phyloP scores from a whole-genome alignment of 2,329 filamentous ascomycete genomes.

The Parastagonospora avenae region DNA sequence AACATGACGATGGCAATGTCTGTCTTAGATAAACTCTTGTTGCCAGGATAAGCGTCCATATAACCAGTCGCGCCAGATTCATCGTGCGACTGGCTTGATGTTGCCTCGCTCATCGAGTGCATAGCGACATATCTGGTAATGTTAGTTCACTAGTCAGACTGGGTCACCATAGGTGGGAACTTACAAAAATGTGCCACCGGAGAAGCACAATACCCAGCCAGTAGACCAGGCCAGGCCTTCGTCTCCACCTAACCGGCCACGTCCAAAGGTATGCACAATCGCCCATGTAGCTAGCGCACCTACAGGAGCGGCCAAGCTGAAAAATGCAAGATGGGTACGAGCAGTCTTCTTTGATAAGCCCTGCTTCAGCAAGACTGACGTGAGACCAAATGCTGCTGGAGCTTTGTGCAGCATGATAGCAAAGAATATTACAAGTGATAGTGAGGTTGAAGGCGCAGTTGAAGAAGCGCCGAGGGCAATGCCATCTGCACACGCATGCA shows the following conservation, averaged over 20 bases:
- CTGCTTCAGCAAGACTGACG: slow-evolving; percentile 86
- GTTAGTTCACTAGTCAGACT: slow-evolving; percentile 18
- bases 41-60: slow-evolving; percentile 57
- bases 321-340: slow-evolving; percentile 83
- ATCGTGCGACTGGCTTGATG: slow-evolving; percentile 37
- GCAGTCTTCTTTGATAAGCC: slow-evolving; percentile 86
- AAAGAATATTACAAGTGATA: slow-evolving; percentile 91
- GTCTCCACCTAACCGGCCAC: slow-evolving; percentile 62
- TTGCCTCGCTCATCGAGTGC: slow-evolving; percentile 93
- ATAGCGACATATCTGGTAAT: slow-evolving; percentile 84
- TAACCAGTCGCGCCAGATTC: slow-evolving; percentile 54
- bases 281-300: slow-evolving; percentile 86
- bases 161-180: slow-evolving; percentile 42
- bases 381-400: slow-evolving; percentile 92
- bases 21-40: slow-evolving; percentile 55
- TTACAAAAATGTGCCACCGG: slow-evolving; percentile 92
- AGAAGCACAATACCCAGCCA: slow-evolving; percentile 91
- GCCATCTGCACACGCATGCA: slow-evolving; percentile 92
- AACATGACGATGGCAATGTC: slow-evolving; percentile 69
- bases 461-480: slow-evolving; percentile 92
- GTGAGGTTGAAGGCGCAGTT: slow-evolving; percentile 60
- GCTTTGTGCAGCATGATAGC: slow-evolving; percentile 98
- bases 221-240: slow-evolving; percentile 82
- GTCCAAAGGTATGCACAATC: slow-evolving; percentile 74
- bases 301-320: slow-evolving; percentile 86